Evolutionary conservation across 179 eudicot genomes (phyloP).

Genomic region (Beta lomatogona): DNA sequence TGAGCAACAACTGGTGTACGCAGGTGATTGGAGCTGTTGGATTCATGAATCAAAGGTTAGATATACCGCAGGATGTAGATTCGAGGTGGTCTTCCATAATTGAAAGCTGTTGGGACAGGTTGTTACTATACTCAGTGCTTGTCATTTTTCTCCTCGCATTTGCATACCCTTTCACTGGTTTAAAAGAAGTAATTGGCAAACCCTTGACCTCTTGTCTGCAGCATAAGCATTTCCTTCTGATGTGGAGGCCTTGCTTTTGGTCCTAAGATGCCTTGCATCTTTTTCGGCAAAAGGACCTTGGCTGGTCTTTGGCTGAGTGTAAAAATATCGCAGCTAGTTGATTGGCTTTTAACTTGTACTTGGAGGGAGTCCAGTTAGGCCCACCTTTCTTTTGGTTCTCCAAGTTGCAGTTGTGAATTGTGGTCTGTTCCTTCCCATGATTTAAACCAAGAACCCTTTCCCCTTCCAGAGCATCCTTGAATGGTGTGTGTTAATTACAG

Average conservation of each 20-base stretch:
- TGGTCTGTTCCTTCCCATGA: not conserved
- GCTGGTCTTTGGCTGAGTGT: not conserved
- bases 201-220: not conserved
- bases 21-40: slow-evolving; percentile 99
- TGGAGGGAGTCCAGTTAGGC: not conserved
- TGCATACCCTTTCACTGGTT: not conserved
- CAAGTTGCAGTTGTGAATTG: not conserved
- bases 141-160: not conserved
- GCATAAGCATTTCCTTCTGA: not conserved
- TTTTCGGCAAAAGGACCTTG: not conserved
- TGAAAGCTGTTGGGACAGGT: slow-evolving; percentile 96
- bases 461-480: not conserved
- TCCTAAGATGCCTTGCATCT: not conserved
- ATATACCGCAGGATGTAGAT: slow-evolving; percentile 80
- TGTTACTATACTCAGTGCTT: slow-evolving; percentile 17
- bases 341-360: not conserved
- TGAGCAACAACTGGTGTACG: slow-evolving; percentile 8
- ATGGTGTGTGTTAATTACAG: not conserved
- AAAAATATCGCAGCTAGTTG: not conserved
- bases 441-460: no score
- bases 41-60: slow-evolving; percentile 92
- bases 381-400: not conserved
- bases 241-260: not conserved
- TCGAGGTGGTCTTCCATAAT: slow-evolving; percentile 79
- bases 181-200: not conserved